A percentile compares a stretch with the other conserved stretches of the same genome.
phyloP scores from a whole-genome alignment of 768 basidiomycete genomes.

The Panellus pusillus region DNA sequence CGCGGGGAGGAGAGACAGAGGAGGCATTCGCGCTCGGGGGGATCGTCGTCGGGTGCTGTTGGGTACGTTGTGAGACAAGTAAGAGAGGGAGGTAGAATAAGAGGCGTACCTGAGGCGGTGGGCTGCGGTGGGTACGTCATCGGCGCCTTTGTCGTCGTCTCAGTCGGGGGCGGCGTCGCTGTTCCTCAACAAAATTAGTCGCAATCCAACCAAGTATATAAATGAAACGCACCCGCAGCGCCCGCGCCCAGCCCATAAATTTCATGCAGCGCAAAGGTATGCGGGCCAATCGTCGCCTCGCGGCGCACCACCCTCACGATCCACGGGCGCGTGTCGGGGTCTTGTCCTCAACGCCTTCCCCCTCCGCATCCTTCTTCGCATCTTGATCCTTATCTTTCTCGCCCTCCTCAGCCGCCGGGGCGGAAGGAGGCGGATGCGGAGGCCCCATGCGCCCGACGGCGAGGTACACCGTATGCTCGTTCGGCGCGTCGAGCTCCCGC shows the following conservation, averaged over 20 bases:
- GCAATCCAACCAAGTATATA: constrained; percentile 8
- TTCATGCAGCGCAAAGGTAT: constrained; percentile 94
- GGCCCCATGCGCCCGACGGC: constrained; percentile 75
- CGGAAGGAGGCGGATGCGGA: constrained; percentile 22
- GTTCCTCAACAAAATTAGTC: constrained; percentile 32
- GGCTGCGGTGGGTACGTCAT: constrained; percentile 46
- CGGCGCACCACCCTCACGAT: constrained; percentile 91
- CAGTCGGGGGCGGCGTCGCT: constrained; percentile 37
- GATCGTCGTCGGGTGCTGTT: constrained; percentile 50
- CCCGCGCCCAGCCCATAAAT: constrained; percentile 86
- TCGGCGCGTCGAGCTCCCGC: constrained; percentile 62
- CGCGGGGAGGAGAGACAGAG: constrained; percentile 86
- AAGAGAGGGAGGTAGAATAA: constrained; percentile 22
- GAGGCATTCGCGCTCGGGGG: constrained; percentile 86
- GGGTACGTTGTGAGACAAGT: neutral
- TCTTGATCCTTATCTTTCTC: neutral
- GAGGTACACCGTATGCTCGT: constrained; percentile 88
- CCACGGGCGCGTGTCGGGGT: constrained; percentile 72
- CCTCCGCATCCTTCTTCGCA: constrained; percentile 33
- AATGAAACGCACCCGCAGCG: constrained; percentile 26
- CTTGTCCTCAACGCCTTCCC: too few species aligned
- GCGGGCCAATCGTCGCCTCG: constrained; percentile 89
- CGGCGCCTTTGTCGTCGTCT: constrained; percentile 34
- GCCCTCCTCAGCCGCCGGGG: constrained; percentile 1
- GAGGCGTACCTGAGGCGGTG: constrained; percentile 23